Base-by-base conservation (phyloP, 2,329 filamentous ascomycete species). In the Pseudocercospora macadamiae region DNA sequence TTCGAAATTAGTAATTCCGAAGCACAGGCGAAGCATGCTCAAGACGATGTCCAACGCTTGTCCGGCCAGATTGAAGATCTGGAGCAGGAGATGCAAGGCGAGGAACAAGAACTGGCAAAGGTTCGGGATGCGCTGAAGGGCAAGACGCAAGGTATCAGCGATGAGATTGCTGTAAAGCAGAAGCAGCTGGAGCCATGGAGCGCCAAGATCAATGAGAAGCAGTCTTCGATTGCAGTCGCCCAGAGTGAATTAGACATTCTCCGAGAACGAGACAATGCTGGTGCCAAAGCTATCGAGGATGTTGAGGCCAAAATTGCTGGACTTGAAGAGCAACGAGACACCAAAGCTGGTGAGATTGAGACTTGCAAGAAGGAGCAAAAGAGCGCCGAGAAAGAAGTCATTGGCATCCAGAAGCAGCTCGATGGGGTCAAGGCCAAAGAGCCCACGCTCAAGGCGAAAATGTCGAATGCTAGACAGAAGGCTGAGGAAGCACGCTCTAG, bases 161-260 rank as follows among this genome's bases (percentile, higher is more conserved):
- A 99, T 67, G 84, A 97, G 70, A 97, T 99, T 66, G 87, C 92
- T 0, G 83, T 82, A 3, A 97, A 96, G 77, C 95, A 99, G 71
- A 97, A 96, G 76, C 89, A 91, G 1, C 81, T 99, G 9, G 93
- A 97, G 76, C 95, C 95, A 0, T 99, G 95, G 95, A 93, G 89
- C 67, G 92, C 92, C 65, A 97, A 95, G 77, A 93, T 99, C 78
- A 97, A 95, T 74, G 89, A 96, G 72, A 97, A 96, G 74, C 89
- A 95, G 71, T 97, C 93, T 0, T 87, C 90, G 3, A 96, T 97
- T 66, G 93, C 93, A 3, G 93, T 99, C 9, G 92, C 95, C 1
- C 90, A 96, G 73, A 96, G 92, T 74, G 93, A 99, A 74, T 85
- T 97, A 66, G 89, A 92, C 60, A 97, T 99, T 57, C 82, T 99